These are phyloP conservation scores for Tolypocladium amazonense DNA, from an alignment of 2,329 filamentous ascomycete species.

Conservation along the genomic window DNA sequence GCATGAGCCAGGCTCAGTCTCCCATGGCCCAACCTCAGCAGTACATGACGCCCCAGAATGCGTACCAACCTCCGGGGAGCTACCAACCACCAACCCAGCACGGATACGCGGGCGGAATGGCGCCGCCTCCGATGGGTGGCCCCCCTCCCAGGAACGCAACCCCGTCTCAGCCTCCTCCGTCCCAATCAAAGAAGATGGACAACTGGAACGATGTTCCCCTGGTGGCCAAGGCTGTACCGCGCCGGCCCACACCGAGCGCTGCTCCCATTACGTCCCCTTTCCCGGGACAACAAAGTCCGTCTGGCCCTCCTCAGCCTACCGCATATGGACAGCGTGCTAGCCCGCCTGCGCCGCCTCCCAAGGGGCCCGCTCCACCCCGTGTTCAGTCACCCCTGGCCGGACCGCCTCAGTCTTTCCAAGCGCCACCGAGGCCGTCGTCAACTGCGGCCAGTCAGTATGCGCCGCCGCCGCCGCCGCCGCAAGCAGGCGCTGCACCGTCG, in stretches of 20 bases:
- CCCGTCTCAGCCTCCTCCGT: slow-evolving; percentile 58
- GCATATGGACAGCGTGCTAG: slow-evolving; percentile 54
- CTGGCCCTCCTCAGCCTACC: slow-evolving; percentile 47
- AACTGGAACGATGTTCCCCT: slow-evolving; percentile 96
- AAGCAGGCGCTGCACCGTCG: slow-evolving; percentile 50
- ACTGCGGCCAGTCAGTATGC: slow-evolving; percentile 50
- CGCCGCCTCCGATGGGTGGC: slow-evolving; percentile 23
- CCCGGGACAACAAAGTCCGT: slow-evolving; percentile 47
- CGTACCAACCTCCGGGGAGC: slow-evolving; percentile 19
- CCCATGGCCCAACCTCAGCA: slow-evolving; percentile 19
- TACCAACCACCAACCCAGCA: slow-evolving; percentile 43
- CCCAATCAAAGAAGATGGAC: slow-evolving; percentile 59
- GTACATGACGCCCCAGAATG: slow-evolving; percentile 27
- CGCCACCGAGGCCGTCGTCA: slow-evolving; percentile 47
- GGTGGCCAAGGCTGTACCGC: slow-evolving; percentile 62
- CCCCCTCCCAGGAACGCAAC: slow-evolving; percentile 47
- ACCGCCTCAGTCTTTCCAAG: slow-evolving; percentile 33
- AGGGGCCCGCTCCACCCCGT: slow-evolving; percentile 59
- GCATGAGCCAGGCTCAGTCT: slow-evolving; percentile 9
- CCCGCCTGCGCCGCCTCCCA: slow-evolving; percentile 75
- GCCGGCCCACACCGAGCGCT: slow-evolving; percentile 63
- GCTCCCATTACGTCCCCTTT: slow-evolving; percentile 68
- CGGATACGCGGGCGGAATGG: slow-evolving; percentile 24
- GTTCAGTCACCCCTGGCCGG: slow-evolving; percentile 61
- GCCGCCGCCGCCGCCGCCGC: slow-evolving; percentile 42